These are phyloP conservation scores for Podaxis mareebaensis DNA, from an alignment of 768 basidiomycete species.

Conservation along the genomic window DNA sequence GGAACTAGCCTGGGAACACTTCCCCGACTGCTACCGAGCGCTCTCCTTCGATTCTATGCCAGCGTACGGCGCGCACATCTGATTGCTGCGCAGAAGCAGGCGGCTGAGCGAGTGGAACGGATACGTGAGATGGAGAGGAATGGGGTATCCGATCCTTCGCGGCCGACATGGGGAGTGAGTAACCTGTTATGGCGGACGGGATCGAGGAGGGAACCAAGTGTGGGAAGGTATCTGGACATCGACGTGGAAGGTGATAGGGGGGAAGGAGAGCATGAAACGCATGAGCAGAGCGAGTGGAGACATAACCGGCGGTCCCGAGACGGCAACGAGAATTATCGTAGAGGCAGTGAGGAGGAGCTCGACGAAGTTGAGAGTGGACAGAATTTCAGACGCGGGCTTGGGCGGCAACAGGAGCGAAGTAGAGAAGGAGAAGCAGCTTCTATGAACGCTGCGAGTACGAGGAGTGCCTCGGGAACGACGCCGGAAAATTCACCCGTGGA, in stretches of 20 bases:
- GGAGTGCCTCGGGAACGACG: conserved; percentile 6
- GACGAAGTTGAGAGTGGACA: neutral
- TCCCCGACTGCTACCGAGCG: conserved; percentile 37
- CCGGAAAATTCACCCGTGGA: conserved; percentile 16
- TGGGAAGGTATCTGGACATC: neutral
- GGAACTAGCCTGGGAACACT: conserved; percentile 28
- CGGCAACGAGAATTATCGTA: neutral
- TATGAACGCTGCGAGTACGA: neutral
- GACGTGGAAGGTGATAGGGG: conserved; percentile 24
- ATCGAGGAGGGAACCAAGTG: conserved; percentile 21
- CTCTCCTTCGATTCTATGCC: conserved; percentile 56
- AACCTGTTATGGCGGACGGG: conserved; percentile 15
- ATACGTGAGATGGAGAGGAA: conserved; percentile 60
- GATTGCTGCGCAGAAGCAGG: conserved; percentile 68
- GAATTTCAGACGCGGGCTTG: neutral
- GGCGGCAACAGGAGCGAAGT: neutral
- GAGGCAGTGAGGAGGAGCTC: conserved; percentile 16
- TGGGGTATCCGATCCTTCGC: conserved; percentile 17
- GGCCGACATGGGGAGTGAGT: conserved; percentile 18
- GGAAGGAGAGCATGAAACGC: conserved; percentile 24
- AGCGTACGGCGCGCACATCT: conserved; percentile 70
- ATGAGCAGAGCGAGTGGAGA: conserved; percentile 14
- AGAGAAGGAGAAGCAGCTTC: neutral
- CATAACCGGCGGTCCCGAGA: neutral
- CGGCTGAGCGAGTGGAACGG: conserved; percentile 64